Base-by-base conservation (phyloP, 495 filamentous ascomycete genomes). In the Talaromyces nanjingensis region DNA sequence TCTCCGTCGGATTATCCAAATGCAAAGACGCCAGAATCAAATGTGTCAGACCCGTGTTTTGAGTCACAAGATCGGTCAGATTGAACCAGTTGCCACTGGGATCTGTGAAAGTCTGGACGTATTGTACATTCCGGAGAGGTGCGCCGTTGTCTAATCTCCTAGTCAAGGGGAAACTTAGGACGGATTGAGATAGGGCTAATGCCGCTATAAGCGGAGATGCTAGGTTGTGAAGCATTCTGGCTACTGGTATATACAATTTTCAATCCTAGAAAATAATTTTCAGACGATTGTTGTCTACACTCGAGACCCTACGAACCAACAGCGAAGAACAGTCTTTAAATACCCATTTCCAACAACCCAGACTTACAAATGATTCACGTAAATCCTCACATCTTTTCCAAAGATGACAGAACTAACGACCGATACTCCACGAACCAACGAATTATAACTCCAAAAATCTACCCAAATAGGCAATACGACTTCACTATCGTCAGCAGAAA, bases 11-110 rank as follows among this genome's bases (percentile, higher is more conserved):
- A 52, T 82, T 81, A 69, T 93, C 92, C 70, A 93, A 75, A 70
- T 93, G 91, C 60, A 96, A 84, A 3, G 91, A 89, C 6, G 90
- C 90, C 45, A 96, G 69, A 62, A 91, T 91, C 33, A 92, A 65
- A 70, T 94, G 91, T 0, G 90, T 92, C 59, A 89, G 73, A 22
- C 85, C 75, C 1, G 81, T 80, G 33, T 76, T 71, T 61, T 47
- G 34, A 3, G 59, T 61, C 16, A 49, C 42, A 16, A 61, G 25
- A 14, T 61, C 37, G 6, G 59, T 61, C 11, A 61, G 42, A 37
- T 61, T 49, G 22, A 47, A 31, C 22, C 34, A 61, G 11, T 49
- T 61, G 11, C 59, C 59, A 7, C 25, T 45, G 22, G 59, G n/a
- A 24, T 61, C 59, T 45, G 59, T 61, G 6, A 61, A 61, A 16